Evolutionary conservation across 768 basidiomycete species (phyloP).

Genomic region (Clitopilus passeckerianus): DNA sequence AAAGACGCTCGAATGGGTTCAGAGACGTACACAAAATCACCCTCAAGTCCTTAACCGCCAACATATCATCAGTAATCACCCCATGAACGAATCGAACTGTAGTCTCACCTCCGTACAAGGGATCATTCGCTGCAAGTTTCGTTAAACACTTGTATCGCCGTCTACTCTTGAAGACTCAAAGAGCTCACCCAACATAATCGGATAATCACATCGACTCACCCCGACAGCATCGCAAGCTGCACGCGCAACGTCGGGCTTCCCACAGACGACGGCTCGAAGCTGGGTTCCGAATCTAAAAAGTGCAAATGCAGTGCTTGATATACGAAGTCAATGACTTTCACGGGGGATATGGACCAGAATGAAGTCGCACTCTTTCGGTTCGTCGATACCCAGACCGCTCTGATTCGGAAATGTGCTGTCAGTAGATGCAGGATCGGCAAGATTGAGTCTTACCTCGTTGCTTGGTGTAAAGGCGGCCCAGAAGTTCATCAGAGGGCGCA

Average conservation of each 20-base stretch:
- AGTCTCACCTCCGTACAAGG: conserved; percentile 65
- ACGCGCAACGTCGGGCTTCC: conserved; percentile 58
- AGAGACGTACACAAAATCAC: conserved; percentile 69
- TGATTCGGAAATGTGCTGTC: conserved; percentile 14
- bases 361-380: conserved; percentile 59
- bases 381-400: conserved; percentile 69
- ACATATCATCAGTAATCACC: neutral
- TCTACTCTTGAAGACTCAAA: no score
- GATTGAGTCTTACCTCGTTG: conserved; percentile 43
- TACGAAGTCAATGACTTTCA: neutral
- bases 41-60: conserved; percentile 76
- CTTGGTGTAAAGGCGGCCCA: conserved; percentile 83
- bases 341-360: neutral
- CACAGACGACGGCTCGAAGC: conserved; percentile 67
- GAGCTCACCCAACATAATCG: conserved; percentile 66
- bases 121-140: conserved; percentile 57
- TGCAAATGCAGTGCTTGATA: conserved; percentile 62
- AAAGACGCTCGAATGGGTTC: neutral
- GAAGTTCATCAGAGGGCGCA: conserved; percentile 72
- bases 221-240: conserved; percentile 63
- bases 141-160: no score
- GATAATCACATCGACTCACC: conserved; percentile 61
- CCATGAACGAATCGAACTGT: neutral
- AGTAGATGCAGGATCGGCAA: neutral
- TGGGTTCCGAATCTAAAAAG: conserved; percentile 77